Evolutionary conservation across 2,329 filamentous ascomycete species (phyloP), one percentile per base, ranked within the genome.

Genomic region (Calonectria montana): DNA sequence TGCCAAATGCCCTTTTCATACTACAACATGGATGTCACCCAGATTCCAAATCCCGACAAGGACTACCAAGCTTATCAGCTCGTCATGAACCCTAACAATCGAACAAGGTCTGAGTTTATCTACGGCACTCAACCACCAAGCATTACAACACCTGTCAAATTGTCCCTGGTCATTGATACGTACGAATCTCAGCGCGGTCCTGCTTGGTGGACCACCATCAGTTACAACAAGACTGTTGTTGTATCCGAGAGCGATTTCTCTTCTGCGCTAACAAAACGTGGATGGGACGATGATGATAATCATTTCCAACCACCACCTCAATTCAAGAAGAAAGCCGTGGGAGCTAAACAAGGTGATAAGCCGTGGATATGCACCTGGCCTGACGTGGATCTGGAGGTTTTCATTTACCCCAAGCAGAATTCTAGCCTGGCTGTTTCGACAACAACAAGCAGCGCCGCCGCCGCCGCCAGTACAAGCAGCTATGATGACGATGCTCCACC

Each of bases 361-460:
- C 87, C 88, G 1, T 91, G 90, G 90, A 84, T 91, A 25, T 91
- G 90, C 77, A 87, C 83, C 2, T 91, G 90, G 89, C 87, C 88
- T 2, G 83, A 86, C 31, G 90, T 88, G 0, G 83, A 85, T 3
- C 82, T 91, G 6, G 89, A 91, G 64, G 80, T 90, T 4, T 90
- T 90, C 74, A 88, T 91, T 47, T 91, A 90, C 73, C 85, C 88
- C 1, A 81, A 83, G 27, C 87, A 90, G 74, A 89, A 88, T 75
- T 85, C 83, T 65, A 88, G 41, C 47, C n/a, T 69, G 9, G 21
- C 61, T 8, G 37, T 70, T 9, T 59, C 74, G 29, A 47, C 74
- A 7, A 73, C 78, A 18, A 53, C 76, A 8, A 69, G 68, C 8
- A 57, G 67, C 73, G 9, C 74, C 71, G 1, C 57, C 66, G 1